A percentile compares a stretch with the other conserved stretches of the same genome.
These are phyloP conservation scores for Neurospora sp. DNA, from an alignment of 495 filamentous ascomycete genomes.

Conservation along the genomic window DNA sequence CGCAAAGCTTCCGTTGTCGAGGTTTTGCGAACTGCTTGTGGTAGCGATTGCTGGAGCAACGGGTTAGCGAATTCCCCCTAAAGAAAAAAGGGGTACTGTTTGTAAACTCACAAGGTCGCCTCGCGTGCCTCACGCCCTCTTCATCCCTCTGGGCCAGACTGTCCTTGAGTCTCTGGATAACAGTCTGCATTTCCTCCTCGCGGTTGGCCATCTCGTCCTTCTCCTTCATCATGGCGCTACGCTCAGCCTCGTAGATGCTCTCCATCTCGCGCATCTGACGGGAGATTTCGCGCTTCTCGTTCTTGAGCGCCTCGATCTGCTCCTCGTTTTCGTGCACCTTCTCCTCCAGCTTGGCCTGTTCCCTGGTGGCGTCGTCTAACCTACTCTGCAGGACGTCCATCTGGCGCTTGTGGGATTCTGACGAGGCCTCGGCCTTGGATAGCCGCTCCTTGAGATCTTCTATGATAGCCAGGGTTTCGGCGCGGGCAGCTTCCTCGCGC, in stretches of 20 bases:
- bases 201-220: slow-evolving; percentile 75
- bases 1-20: slow-evolving; percentile 68
- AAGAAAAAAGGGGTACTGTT: background rate
- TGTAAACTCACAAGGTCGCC: slow-evolving; percentile 51
- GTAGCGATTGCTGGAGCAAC: slow-evolving; percentile 27
- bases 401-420: slow-evolving; percentile 77
- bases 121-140: slow-evolving; percentile 54
- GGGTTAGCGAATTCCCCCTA: background rate
- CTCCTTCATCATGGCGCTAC: slow-evolving; percentile 77
- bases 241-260: slow-evolving; percentile 79
- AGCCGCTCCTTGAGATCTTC: slow-evolving; percentile 78
- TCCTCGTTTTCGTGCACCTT: slow-evolving; percentile 71
- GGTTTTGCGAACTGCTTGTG: slow-evolving; percentile 40
- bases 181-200: slow-evolving; percentile 80
- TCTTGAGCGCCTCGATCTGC: slow-evolving; percentile 65
- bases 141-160: slow-evolving; percentile 62
- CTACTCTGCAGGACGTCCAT: slow-evolving; percentile 73
- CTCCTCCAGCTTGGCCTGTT: slow-evolving; percentile 81
- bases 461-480: slow-evolving; percentile 65
- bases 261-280: slow-evolving; percentile 83
- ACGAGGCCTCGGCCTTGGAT: slow-evolving; percentile 65
- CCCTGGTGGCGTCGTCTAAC: slow-evolving; percentile 73
- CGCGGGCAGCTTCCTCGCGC: slow-evolving; percentile 43
- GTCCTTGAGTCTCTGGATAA: slow-evolving; percentile 86
- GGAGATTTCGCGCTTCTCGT: slow-evolving; percentile 66